A percentile compares a stretch with the other conserved stretches of the same genome.
Evolutionary conservation across 2,329 filamentous ascomycete species (phyloP).

Genomic region (Diaporthe velutina): DNA sequence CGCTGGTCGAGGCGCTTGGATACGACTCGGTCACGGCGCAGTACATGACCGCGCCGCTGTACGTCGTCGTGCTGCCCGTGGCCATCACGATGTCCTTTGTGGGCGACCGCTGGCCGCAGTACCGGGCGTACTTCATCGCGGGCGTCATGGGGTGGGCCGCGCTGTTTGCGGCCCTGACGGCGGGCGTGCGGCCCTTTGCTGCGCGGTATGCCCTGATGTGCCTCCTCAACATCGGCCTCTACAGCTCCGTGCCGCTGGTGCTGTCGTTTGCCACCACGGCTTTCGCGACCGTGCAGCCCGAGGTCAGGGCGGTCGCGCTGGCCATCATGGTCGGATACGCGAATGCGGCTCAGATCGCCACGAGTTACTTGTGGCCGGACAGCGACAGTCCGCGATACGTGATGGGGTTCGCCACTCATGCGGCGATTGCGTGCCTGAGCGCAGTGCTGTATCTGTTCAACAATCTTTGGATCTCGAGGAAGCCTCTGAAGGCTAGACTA

Average conservation of each 20-base stretch:
- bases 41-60: constrained; percentile 53
- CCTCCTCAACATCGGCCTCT: not conserved
- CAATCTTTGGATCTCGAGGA: not conserved
- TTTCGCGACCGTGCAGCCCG: not conserved
- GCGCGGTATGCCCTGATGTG: constrained; percentile 12
- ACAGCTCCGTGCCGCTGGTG: not conserved
- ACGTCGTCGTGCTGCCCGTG: not conserved
- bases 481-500: constrained; percentile 5
- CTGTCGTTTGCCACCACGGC: constrained; percentile 6
- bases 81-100: not conserved
- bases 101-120: constrained; percentile 8
- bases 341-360: constrained; percentile 11
- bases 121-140: constrained; percentile 1
- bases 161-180: not conserved
- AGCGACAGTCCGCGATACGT: not conserved
- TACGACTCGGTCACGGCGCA: constrained; percentile 58
- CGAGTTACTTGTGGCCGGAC: constrained; percentile 4
- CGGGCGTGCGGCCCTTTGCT: not conserved
- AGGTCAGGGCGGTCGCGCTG: not conserved
- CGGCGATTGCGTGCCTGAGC: constrained; percentile 7
- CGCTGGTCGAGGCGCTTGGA: constrained; percentile 58
- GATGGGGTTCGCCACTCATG: constrained; percentile 4
- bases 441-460: not conserved
- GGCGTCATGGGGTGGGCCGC: not conserved
- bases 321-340: constrained; percentile 9